Percentiles rank a stretch among this genome's conserved stretches.
Conservation (phyloP, 768 basidiomycete species). For the Kwoniella botswanensis region DNA sequence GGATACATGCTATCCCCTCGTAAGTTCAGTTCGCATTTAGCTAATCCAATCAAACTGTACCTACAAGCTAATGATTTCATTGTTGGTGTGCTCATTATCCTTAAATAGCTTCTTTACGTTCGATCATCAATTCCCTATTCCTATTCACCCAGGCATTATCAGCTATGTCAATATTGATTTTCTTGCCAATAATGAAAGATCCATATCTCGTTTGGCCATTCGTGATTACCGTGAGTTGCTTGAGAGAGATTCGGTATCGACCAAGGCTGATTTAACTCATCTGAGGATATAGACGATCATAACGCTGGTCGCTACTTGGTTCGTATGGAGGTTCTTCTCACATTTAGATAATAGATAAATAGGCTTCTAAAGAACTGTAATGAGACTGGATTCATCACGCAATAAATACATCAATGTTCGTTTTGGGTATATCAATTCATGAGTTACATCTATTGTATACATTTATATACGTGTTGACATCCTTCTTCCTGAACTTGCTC, state of each 20-base stretch:
- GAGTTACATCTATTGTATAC: background rate
- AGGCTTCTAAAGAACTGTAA: background rate
- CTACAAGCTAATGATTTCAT: background rate
- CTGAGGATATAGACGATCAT: constrained; percentile 9
- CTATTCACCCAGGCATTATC: constrained; percentile 53
- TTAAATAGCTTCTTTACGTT: constrained; percentile 26
- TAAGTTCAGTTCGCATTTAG: constrained; percentile 7
- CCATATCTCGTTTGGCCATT: constrained; percentile 52
- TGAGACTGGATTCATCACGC: no score
- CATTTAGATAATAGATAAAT: constrained; percentile 28
- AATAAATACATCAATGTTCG: no score
- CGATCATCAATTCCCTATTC: constrained; percentile 46
- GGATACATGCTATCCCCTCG: constrained; percentile 40
- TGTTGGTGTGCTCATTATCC: no score
- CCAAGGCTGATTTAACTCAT: background rate
- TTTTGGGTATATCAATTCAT: background rate
- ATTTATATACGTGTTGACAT: background rate
- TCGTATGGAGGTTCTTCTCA: constrained; percentile 26
- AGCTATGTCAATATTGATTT: constrained; percentile 35
- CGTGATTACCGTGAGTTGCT: constrained; percentile 24
- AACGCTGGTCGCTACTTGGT: constrained; percentile 22
- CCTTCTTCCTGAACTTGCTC: background rate
- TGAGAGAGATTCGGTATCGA: background rate
- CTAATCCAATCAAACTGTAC: constrained; percentile 18
- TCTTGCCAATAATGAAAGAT: constrained; percentile 42